Base-by-base conservation (phyloP, 2,329 filamentous ascomycete species). In the Verticillium dahliae region DNA sequence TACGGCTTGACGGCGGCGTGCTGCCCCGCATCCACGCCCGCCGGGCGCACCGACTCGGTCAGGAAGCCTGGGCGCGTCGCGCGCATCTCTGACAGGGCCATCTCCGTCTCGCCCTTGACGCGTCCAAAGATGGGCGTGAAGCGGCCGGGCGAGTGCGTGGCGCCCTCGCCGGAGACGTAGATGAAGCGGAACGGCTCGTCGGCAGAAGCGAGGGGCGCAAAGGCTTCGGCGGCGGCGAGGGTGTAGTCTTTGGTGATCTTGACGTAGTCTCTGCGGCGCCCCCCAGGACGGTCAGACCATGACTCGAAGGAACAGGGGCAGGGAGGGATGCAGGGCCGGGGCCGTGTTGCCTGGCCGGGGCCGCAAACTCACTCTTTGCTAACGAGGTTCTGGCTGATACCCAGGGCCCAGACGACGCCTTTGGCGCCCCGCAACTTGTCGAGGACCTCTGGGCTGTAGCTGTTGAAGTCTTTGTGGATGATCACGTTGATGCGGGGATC, bases 351-450 rank as follows among this genome's bases (percentile, higher is more conserved):
- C 4, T 31, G 27, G 27, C 27, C 27, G 27, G 4, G 27, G 27
- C 27, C 27, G 5, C 27, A 31, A 15, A 69, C 81, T 63, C 68
- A 87, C 81, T 88, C 84, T 63, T 83, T 85, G 61, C 70, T 70
- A 7, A 90, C 87, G 50, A 81, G 75, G 11, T 72, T 84, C 68
- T 87, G 82, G 63, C 83, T 86, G 57, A 87, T 85, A 0, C 90
- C 90, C 56, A 89, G 78, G 0, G 90, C 89, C 90, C 90, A 93
- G 1, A 92, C 86, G 62, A 86, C 89, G 1, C 86, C 89, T 7
- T 81, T 76, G 0, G 89, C 90, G 27, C 84, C 89, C 59, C 80
- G 78, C 0, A 93, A 77, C 69, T 87, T 78, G 31, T 73, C 65
- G 10, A 92, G 77, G 2, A 91, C 66, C 0, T 78, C 76, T 0